A percentile compares a stretch with the other conserved stretches of the same genome.
These are phyloP conservation scores for Coelastrella sp. DNA, from an alignment of 139 green algal genomes.

Conservation along the genomic window DNA sequence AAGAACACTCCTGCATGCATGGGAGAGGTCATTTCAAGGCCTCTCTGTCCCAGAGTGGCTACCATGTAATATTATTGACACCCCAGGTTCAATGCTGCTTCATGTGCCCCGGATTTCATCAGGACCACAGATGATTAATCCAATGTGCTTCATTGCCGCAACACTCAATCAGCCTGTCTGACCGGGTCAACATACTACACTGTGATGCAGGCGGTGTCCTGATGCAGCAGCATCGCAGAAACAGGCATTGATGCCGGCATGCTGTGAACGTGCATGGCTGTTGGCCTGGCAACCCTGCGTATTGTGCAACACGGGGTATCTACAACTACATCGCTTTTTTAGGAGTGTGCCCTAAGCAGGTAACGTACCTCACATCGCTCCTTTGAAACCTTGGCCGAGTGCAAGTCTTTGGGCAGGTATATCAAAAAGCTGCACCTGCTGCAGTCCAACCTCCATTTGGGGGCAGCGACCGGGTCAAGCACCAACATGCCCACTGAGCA, in stretches of 20 bases:
- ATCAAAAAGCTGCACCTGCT: slow-evolving; percentile 87
- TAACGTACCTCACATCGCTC: slow-evolving; percentile 68
- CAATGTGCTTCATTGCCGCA: no score
- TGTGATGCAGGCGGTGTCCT: no score
- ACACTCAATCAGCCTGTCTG: no score
- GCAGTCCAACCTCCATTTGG: slow-evolving; percentile 88
- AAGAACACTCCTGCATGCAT: slow-evolving; percentile 37
- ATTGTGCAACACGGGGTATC: neutral
- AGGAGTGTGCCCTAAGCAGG: neutral
- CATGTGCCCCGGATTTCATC: no score
- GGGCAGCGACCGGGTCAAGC: slow-evolving; percentile 83
- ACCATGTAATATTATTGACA: no score
- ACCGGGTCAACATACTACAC: no score
- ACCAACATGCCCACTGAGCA: slow-evolving; percentile 76
- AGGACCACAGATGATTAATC: no score
- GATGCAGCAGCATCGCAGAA: neutral
- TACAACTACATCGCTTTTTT: neutral
- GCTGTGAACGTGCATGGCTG: neutral
- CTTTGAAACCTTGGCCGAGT: slow-evolving; percentile 66
- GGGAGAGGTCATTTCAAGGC: neutral
- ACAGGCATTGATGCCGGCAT: slow-evolving; percentile 1
- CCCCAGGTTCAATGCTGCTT: no score
- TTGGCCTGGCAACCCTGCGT: neutral
- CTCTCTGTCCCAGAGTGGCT: no score
- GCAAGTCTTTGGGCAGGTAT: slow-evolving; percentile 80